Conservation (phyloP, 2,329 filamentous ascomycete genomes). For the Pseudocercospora ulei region DNA sequence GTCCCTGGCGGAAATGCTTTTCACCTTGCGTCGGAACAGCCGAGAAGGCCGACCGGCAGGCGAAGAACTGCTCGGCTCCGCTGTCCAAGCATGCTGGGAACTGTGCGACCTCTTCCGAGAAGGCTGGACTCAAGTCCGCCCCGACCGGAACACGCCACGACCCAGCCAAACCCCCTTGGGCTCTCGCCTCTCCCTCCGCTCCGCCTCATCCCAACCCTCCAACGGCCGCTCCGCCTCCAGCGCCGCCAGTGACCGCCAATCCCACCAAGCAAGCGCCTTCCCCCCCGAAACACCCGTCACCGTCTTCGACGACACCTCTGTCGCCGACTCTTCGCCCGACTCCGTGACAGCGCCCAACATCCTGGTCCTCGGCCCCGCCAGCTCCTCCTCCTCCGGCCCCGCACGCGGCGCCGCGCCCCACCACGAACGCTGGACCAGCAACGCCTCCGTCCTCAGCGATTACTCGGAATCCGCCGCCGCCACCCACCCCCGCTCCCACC, state of each 20-base stretch:
- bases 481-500: conserved; percentile 48
- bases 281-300: conserved; percentile 87
- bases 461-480: conserved; percentile 58
- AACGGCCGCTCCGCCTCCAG: conserved; percentile 39
- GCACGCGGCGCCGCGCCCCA: conserved; percentile 40
- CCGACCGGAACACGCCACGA: conserved; percentile 74
- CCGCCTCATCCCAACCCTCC: conserved; percentile 22
- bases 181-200: conserved; percentile 20
- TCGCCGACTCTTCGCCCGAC: conserved; percentile 64
- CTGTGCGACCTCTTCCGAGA: conserved; percentile 86
- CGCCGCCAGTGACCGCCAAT: conserved; percentile 39
- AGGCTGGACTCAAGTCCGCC: conserved; percentile 80
- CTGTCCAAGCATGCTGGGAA: conserved; percentile 90
- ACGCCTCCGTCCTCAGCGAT: conserved; percentile 61
- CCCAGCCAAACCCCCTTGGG: conserved; percentile 69
- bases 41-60: conserved; percentile 63
- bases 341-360: conserved; percentile 71
- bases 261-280: conserved; percentile 37
- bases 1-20: conserved; percentile 85
- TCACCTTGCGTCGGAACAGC: conserved; percentile 74
- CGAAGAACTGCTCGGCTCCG: conserved; percentile 74
- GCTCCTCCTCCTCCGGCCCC: conserved; percentile 30
- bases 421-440: conserved; percentile 70
- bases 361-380: conserved; percentile 66
- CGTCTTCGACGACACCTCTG: conserved; percentile 77